Percentiles rank a stretch among this genome's conserved stretches.
Evolutionary conservation across 179 eudicot genomes (phyloP).

Genomic region (Spergularia azorica): DNA sequence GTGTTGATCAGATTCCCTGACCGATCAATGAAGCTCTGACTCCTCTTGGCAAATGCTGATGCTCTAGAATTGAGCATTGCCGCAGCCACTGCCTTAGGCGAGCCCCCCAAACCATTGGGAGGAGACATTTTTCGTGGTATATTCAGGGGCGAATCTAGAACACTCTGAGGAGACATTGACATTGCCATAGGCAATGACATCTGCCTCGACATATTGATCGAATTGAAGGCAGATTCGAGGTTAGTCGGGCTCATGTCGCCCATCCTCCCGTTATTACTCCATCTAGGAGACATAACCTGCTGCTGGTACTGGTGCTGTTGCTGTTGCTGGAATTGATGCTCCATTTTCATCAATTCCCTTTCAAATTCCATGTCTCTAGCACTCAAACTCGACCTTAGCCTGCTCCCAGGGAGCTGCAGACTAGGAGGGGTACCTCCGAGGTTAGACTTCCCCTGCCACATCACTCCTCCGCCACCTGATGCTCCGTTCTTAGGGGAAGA

Average conservation of each 20-base stretch:
- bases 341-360: slow-evolving; percentile 38
- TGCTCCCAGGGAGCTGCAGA: slow-evolving; percentile 40
- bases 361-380: slow-evolving; percentile 45
- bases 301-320: slow-evolving; percentile 9
- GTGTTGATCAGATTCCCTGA: slow-evolving; percentile 24
- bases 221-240: slow-evolving; percentile 31
- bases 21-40: slow-evolving; percentile 84
- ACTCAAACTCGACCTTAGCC: slow-evolving; percentile 42
- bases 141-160: slow-evolving; percentile 14
- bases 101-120: slow-evolving; percentile 22
- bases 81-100: slow-evolving; percentile 53
- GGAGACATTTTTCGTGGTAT: slow-evolving; percentile 30
- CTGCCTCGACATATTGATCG: slow-evolving; percentile 24
- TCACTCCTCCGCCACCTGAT: slow-evolving; percentile 22
- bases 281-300: slow-evolving; percentile 35
- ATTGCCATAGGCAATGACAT: slow-evolving; percentile 16
- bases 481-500: slow-evolving; percentile 35
- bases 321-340: slow-evolving; percentile 25
- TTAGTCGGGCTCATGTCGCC: slow-evolving; percentile 28
- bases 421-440: slow-evolving; percentile 30
- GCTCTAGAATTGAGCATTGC: slow-evolving; percentile 84
- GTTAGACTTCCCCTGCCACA: slow-evolving; percentile 30
- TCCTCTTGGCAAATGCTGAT: slow-evolving; percentile 63
- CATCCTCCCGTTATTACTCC: slow-evolving; percentile 28
- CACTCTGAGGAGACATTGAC: slow-evolving; percentile 20